Base-by-base conservation (phyloP, 2,329 filamentous ascomycete genomes). In the Aspergillus felis region DNA sequence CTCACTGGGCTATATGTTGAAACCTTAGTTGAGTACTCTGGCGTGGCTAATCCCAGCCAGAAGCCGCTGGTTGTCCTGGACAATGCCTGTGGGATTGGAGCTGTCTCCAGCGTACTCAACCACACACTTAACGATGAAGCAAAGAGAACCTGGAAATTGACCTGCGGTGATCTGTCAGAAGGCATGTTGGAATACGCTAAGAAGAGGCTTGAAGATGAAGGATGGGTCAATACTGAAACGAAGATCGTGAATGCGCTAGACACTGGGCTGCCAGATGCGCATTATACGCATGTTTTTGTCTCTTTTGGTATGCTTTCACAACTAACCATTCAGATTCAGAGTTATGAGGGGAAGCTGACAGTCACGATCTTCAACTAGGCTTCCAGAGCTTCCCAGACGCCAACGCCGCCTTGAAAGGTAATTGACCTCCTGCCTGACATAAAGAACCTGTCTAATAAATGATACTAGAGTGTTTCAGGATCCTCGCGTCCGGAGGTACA, bases 71-170 rank as follows among this genome's bases (percentile, higher is more conserved):
- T 68, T 7, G 58, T 85, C 25, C 66, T 86, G 10, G 83, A 86
- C 57, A 78, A 78, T 60, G 82, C 80, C 6, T 85, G 82, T 55
- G 83, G 83, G 0, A 74, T 76, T 3, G 83, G 82, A 0, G 73
- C 82, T 17, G 71, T 83, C 12, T 78, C 78, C 1, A 75, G 78
- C 8, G 67, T 78, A 27, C 63, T 84, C 14, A 76, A 82, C 56
- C 65, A 66, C 9, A 66, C 63, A 2, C 57, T 84, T 14, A 61
- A 73, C 12, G 67, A 66, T 7, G 64, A 76, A 1, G 67, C 78
- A 4, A 70, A 81, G 22, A 66, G 64, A 8, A 64, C 68, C 54
- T 82, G 81, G 68, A 75, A 72, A 24, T 73, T 85, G 54, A 64
- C 81, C n/a, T 82, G 78, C 29, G 76, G 78, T 3, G 83, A 86